Conservation (phyloP, 306 rosid species). For the Vachellia collinsii region DNA sequence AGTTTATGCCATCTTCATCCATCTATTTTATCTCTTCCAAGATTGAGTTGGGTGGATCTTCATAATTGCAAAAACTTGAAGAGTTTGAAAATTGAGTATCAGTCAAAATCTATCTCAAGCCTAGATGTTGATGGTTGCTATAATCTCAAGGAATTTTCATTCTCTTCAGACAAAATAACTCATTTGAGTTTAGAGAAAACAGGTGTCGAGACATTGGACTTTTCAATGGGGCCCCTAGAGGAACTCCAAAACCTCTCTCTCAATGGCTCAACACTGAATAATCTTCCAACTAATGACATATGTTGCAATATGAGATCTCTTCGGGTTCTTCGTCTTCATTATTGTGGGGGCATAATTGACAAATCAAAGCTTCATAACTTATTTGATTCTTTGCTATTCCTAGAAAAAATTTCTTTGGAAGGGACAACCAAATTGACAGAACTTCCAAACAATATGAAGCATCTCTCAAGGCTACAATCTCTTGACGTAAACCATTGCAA, state of each 20-base stretch:
- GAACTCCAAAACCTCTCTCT: background rate
- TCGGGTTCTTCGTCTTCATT: background rate
- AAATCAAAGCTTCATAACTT: background rate
- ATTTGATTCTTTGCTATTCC: background rate
- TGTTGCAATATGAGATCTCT: background rate
- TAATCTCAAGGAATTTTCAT: background rate
- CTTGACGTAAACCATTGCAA: background rate
- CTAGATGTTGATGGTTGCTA: fast-evolving
- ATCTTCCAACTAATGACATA: background rate
- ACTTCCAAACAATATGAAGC: background rate
- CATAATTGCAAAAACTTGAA: background rate
- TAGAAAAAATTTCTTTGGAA: background rate
- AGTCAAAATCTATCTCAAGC: background rate
- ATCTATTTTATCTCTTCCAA: background rate
- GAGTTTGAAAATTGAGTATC: background rate
- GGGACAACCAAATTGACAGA: background rate
- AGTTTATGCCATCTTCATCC: background rate
- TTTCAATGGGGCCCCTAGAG: background rate
- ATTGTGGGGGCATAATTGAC: background rate
- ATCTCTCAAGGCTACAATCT: background rate
- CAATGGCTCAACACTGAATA: background rate
- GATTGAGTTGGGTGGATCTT: background rate
- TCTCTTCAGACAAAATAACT: background rate
- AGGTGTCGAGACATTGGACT: background rate
- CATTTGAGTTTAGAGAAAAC: fast-evolving